Evolutionary conservation across 441 rosid species (phyloP).

Genomic region (Daphne laureola): DNA sequence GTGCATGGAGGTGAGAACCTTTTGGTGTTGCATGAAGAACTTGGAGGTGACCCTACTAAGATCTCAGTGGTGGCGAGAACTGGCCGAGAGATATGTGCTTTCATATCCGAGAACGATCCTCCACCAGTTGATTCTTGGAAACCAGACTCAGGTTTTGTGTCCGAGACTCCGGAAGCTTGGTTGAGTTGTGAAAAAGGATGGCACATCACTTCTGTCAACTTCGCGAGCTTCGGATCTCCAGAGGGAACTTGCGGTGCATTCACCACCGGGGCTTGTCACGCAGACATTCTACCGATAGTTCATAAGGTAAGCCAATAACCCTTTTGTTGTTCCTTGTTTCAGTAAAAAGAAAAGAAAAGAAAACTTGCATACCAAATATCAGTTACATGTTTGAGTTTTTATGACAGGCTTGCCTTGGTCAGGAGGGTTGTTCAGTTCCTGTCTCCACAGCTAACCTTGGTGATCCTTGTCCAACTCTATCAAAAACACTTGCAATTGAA

Average conservation of each 20-base stretch:
- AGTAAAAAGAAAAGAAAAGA: not conserved
- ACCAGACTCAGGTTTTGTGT: constrained; percentile 20
- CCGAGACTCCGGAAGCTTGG: constrained; percentile 33
- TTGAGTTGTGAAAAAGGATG: constrained; percentile 48
- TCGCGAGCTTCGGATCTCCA: constrained; percentile 56
- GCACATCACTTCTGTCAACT: constrained; percentile 37
- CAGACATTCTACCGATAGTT: constrained; percentile 24
- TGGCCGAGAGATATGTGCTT: constrained; percentile 44
- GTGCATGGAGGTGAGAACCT: constrained; percentile 43
- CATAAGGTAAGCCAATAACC: constrained; percentile 29
- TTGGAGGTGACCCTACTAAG: constrained; percentile 52
- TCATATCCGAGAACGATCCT: constrained; percentile 49
- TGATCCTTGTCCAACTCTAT: constrained; percentile 40
- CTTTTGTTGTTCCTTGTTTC: not conserved
- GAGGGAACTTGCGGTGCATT: constrained; percentile 46
- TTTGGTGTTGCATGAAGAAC: constrained; percentile 54
- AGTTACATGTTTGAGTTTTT: constrained; percentile 9
- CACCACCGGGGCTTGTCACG: constrained; percentile 37
- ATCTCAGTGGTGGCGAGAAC: constrained; percentile 28
- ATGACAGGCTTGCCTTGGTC: constrained; percentile 51
- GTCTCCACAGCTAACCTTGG: constrained; percentile 30
- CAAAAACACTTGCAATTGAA: constrained; percentile 42
- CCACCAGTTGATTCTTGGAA: constrained; percentile 42
- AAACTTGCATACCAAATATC: not conserved
- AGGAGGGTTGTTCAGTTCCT: constrained; percentile 36